phyloP scores from a whole-genome alignment of 805 yeast species.

The Zygotorulaspora florentina region DNA sequence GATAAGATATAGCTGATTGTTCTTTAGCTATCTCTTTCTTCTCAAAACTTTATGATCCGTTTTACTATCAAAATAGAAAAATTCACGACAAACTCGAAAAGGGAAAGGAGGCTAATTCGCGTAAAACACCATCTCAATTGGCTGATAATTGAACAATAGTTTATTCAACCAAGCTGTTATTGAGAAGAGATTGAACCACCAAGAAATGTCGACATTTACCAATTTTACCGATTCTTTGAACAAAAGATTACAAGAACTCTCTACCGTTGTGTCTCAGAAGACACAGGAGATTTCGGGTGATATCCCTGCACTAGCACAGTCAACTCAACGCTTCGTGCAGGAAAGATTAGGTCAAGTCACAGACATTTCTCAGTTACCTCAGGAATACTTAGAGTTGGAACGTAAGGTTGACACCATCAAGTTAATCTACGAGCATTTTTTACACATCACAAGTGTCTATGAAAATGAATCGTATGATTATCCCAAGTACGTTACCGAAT shows the following conservation, averaged over 20 bases:
- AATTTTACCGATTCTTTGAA: slow-evolving; percentile 27
- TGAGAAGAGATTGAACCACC: no score
- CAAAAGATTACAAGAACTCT: slow-evolving; percentile 32
- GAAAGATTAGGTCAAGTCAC: slow-evolving; percentile 76
- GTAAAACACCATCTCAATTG: no score
- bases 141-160: not conserved
- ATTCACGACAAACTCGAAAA: not conserved
- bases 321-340: slow-evolving; percentile 74
- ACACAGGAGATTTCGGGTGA: slow-evolving; percentile 45
- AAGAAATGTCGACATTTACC: slow-evolving; percentile 24
- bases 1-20: not conserved
- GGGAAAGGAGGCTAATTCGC: not conserved
- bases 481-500: slow-evolving; percentile 68
- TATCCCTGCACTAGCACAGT: slow-evolving; percentile 71
- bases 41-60: not conserved
- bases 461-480: slow-evolving; percentile 80
- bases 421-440: slow-evolving; percentile 55
- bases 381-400: slow-evolving; percentile 74
- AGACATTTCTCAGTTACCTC: slow-evolving; percentile 80
- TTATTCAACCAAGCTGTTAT: not conserved
- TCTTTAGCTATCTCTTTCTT: not conserved
- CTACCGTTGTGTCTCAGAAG: slow-evolving; percentile 30
- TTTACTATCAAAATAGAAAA: not conserved
- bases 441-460: slow-evolving; percentile 51
- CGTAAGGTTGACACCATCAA: slow-evolving; percentile 68